A percentile compares a stretch with the other conserved stretches of the same genome.
Evolutionary conservation across 202 grass and related monocot species (phyloP).

Genomic region (Zoysia matrella): DNA sequence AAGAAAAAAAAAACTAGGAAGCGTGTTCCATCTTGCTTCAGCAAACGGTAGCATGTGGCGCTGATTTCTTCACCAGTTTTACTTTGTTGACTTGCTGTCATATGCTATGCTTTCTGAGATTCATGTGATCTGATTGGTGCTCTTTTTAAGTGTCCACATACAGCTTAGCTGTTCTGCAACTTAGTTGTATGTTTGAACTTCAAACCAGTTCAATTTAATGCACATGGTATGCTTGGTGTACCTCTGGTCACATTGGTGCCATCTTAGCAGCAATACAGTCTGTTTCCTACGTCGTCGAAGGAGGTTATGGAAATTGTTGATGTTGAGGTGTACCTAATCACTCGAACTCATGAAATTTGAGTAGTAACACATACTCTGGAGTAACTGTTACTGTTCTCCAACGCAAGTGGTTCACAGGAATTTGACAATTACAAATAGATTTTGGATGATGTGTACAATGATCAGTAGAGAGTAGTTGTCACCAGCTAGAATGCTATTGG

Average conservation of each 20-base stretch:
- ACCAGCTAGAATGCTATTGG: constrained; percentile 5
- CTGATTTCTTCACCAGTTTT: constrained; percentile 7
- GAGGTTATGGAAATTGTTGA: neutral
- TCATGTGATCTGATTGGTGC: constrained; percentile 16
- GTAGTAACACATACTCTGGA: too few species aligned
- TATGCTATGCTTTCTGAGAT: neutral
- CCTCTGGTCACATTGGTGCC: constrained; percentile 22
- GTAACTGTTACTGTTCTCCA: too few species aligned
- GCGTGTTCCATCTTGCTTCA: neutral
- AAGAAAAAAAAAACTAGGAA: constrained; percentile 11
- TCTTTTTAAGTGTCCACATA: neutral
- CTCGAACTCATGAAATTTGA: neutral
- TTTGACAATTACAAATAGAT: neutral
- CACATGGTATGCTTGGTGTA: constrained; percentile 43
- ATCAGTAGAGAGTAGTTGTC: neutral
- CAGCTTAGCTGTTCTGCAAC: constrained; percentile 44
- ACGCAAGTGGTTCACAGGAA: neutral
- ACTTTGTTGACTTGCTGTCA: neutral
- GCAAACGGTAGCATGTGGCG: constrained; percentile 7
- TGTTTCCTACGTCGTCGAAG: neutral
- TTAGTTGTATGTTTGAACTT: constrained; percentile 22
- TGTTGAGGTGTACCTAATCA: neutral
- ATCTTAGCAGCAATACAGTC: constrained; percentile 14
- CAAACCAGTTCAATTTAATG: constrained; percentile 36
- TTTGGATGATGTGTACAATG: neutral